Evolutionary conservation across 164 flowering plant genomes (phyloP), one percentile per base, ranked within the genome.

Genomic region (Akebia trifoliata): DNA sequence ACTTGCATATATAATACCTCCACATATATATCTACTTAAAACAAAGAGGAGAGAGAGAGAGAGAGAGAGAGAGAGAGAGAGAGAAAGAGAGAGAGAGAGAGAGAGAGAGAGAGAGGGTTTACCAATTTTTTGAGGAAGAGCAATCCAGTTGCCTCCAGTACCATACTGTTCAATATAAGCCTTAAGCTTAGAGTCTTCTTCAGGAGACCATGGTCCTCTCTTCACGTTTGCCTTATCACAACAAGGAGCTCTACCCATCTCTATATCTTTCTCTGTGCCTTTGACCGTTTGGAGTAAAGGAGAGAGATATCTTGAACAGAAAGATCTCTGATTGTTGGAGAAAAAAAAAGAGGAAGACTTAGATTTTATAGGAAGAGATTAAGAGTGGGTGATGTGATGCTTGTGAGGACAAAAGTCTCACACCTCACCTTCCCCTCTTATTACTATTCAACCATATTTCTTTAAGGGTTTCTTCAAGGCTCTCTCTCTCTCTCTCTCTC

Each of bases 191-290:
- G 81, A 81, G 65, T 87, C 96, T 63, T 87, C 96, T 67, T 87
- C 96, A 28, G 96, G 85, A 21, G 90, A 78, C 96, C 96, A 87
- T 9, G 96, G 96, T 43, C 96, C 96, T 45, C 66, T 87, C 77
- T 87, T 87, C 57, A 87, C 92, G 39, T 79, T 83, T 2, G 80
- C 81, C 67, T 85, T 87, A 76, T 87, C 96, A 51, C 96, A 87
- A 65, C 96, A 87, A 18, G 96, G 96, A 65, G 96, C 92, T 74
- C 96, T 62, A 60, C 92, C 96, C 96, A 87, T 87, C 46, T 62
- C 53, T 52, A 36, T 32, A 2, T 21, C 1, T 60, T 26, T 34
- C 6, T 17, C 21, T 43, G 25, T 43, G 20, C 22, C 30, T 39
- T 60, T 60, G 56, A 60, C 49, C 42, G 37, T 17, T 30, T 43